These are phyloP conservation scores for Thamnidium elegans DNA, from an alignment of 192 early-diverging fungal species.

Conservation along the genomic window DNA sequence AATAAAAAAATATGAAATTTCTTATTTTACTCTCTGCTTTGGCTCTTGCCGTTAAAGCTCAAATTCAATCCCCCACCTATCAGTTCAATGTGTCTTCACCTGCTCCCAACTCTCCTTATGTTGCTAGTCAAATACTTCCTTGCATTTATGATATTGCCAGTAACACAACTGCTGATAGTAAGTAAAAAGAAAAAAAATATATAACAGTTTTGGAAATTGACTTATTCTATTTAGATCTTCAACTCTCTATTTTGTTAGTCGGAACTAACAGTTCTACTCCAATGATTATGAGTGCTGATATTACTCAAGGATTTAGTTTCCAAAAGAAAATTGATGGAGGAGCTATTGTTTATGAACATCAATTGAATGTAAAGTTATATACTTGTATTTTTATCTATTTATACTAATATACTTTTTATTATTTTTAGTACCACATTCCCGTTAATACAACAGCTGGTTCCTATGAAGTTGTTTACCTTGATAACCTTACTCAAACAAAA, in stretches of 20 bases:
- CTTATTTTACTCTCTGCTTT: not conserved
- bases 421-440: slow-evolving; percentile 23
- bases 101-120: slow-evolving; percentile 17
- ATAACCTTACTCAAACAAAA: slow-evolving; percentile 10
- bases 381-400: not conserved
- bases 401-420: not conserved
- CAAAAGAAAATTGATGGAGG: slow-evolving; percentile 2
- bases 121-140: slow-evolving; percentile 27
- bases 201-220: not conserved
- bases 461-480: slow-evolving; percentile 17
- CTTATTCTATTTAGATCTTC: slow-evolving; percentile 6
- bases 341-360: slow-evolving; percentile 17
- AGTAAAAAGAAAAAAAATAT: not conserved
- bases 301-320: slow-evolving; percentile 7
- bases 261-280: slow-evolving; percentile 1
- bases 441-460: slow-evolving; percentile 13
- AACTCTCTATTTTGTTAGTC: slow-evolving; percentile 2
- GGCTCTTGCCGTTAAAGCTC: slow-evolving; percentile 1
- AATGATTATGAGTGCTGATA: slow-evolving; percentile 18
- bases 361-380: slow-evolving; percentile 17
- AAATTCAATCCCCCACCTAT: slow-evolving; percentile 12
- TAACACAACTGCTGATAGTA: slow-evolving; percentile 17
- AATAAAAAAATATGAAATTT: not conserved
- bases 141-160: slow-evolving; percentile 21
- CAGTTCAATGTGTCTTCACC: slow-evolving; percentile 20